These are phyloP conservation scores for Stachybotrys echinatus DNA, from an alignment of 2,329 filamentous ascomycete species.

Conservation along the genomic window DNA sequence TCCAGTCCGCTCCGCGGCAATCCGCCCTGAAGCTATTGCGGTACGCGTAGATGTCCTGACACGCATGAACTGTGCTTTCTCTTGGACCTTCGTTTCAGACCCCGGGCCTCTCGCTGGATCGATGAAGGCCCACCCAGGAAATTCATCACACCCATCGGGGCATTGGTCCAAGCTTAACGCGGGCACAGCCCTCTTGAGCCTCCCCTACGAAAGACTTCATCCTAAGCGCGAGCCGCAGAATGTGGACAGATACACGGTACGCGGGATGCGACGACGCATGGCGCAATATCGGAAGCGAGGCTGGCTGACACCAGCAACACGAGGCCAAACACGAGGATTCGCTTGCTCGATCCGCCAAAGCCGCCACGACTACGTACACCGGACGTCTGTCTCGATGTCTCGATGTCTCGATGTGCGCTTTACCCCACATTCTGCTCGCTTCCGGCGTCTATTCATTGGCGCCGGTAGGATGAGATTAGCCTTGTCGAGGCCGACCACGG, in stretches of 20 bases:
- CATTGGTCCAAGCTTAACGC: background rate
- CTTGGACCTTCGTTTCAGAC: background rate
- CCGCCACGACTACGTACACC: too few relatives aligned
- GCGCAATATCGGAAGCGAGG: too few relatives aligned
- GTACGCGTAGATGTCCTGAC: background rate
- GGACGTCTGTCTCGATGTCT: background rate
- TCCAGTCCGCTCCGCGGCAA: background rate
- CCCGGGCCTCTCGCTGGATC: background rate
- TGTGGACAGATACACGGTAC: too few relatives aligned
- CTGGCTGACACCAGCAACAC: background rate
- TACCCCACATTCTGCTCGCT: background rate
- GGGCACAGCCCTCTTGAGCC: background rate
- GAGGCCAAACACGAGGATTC: background rate
- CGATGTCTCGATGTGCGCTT: background rate
- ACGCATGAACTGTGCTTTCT: background rate
- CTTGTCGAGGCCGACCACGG: background rate
- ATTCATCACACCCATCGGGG: background rate
- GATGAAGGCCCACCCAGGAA: background rate
- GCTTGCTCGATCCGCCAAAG: too few relatives aligned
- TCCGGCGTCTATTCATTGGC: background rate
- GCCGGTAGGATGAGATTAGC: background rate
- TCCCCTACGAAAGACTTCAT: background rate
- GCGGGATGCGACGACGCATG: too few relatives aligned
- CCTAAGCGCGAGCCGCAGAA: background rate
- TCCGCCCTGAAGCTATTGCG: background rate